Evolutionary conservation across 208 protist species (phyloP), one percentile per base, ranked within the genome.

Genomic region (Zelonia costaricensis): DNA sequence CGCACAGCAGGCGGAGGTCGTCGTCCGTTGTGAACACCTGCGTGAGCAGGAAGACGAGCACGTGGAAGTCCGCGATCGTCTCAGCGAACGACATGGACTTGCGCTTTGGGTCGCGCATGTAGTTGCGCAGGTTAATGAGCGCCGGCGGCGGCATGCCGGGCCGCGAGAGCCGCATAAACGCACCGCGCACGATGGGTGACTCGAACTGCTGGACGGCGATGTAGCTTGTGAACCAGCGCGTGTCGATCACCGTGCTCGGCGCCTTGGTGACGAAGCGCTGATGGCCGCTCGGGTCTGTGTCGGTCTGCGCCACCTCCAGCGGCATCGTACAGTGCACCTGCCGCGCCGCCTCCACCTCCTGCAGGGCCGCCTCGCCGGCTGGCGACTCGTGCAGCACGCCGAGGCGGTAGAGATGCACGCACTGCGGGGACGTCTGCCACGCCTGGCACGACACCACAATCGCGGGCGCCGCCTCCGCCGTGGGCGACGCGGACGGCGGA

Each of bases 61-160:
- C 81, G 51, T 97, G 93, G 62, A 96, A 97, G 70, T 97, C 93
- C 0, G 84, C 78, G 25, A 96, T 66, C 44, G 87, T 90, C 69
- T 95, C 75, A 5, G 80, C 55, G 75, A 96, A 88, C 10, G 75
- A 53, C 47, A 70, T 57, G 10, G 31, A 28, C 28, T 74, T 63
- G 16, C 93, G 76, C 74, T 93, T 94, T 27, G 87, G 80, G 53
- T 93, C 84, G 20, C 84, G 54, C 52, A 95, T 65, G 77, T 86
- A 95, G 55, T 80, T 88, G 12, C 69, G 62, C 35, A 96, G 58
- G 48, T 97, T 96, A 22, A 35, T 36, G 23, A 88, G 57, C 25
- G 73, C 82, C 15, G 93, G 90, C 12, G 87, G 84, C 25, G 78
- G 74, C 76, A 89, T 80, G 13, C 85, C 93, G 27, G 91, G 90